These are phyloP conservation scores for Botrytis cinerea DNA, from an alignment of 2,329 filamentous ascomycete genomes.

Conservation along the genomic window DNA sequence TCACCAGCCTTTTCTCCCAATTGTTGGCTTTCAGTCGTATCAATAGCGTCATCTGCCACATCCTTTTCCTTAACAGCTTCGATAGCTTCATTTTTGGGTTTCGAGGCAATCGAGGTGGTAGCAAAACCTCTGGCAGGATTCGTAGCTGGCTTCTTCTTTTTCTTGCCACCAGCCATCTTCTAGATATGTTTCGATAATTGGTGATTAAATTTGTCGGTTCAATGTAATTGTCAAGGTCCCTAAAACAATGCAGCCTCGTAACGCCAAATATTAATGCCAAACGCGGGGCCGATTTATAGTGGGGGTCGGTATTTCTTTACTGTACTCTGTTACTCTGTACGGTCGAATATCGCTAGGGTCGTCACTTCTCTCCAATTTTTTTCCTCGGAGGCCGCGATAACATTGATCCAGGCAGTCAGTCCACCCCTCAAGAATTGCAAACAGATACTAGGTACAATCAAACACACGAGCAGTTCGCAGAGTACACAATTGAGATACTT, in stretches of 20 bases:
- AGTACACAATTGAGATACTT: conserved; percentile 1
- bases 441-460: background rate
- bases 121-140: conserved; percentile 93
- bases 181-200: background rate
- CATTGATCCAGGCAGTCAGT: conserved; percentile 19
- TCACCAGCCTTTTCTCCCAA: conserved; percentile 11
- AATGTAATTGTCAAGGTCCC: background rate
- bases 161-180: conserved; percentile 66
- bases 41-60: conserved; percentile 32
- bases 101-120: conserved; percentile 88
- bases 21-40: conserved; percentile 25
- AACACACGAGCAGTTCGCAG: background rate
- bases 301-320: conserved; percentile 14
- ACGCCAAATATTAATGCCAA: conserved; percentile 13
- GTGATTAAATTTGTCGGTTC: conserved; percentile 13
- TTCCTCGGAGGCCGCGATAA: conserved; percentile 18
- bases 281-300: conserved; percentile 24
- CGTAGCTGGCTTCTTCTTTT: conserved; percentile 86
- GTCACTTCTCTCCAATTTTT: conserved; percentile 20
- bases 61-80: conserved; percentile 34
- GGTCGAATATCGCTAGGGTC: conserved; percentile 13
- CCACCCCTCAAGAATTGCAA: conserved; percentile 2
- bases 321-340: background rate
- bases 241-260: conserved; percentile 15
- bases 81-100: conserved; percentile 64